These are phyloP conservation scores for Lodderomyces jiufengensis DNA, from an alignment of 1,139 yeast species.

Conservation along the genomic window DNA sequence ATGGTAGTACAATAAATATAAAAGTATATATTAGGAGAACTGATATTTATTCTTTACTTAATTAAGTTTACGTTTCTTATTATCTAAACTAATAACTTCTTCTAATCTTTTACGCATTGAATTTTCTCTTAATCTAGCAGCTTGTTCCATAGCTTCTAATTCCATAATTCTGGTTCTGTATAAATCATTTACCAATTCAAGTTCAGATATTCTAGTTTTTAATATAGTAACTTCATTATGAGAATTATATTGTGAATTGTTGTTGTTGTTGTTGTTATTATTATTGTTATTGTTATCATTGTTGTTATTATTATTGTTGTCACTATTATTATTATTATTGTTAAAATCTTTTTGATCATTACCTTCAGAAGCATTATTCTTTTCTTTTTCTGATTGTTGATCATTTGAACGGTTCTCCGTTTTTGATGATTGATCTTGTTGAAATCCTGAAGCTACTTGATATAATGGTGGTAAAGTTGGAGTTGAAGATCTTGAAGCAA, in stretches of 20 bases:
- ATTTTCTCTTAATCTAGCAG: constrained; percentile 49
- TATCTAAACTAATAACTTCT: constrained; percentile 30
- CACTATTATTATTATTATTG: constrained; percentile 3
- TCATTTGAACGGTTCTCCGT: neutral
- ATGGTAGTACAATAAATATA: too few species aligned
- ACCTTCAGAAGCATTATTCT: constrained; percentile 6
- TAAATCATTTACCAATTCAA: constrained; percentile 84
- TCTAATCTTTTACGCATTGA: constrained; percentile 49
- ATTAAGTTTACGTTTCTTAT: constrained; percentile 16
- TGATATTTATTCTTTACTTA: too few species aligned
- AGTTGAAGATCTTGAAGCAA: constrained; percentile 11
- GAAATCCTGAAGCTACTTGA: constrained; percentile 15
- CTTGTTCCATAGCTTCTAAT: constrained; percentile 68
- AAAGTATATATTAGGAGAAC: too few species aligned
- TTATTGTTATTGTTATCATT: constrained; percentile 15
- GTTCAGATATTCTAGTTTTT: constrained; percentile 78
- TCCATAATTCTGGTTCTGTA: constrained; percentile 80
- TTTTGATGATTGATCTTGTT: constrained; percentile 3
- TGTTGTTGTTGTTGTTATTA: constrained; percentile 15
- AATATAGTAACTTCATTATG: constrained; percentile 51
- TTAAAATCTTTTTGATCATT: too few species aligned
- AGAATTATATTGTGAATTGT: constrained; percentile 12
- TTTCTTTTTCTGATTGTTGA: constrained; percentile 6
- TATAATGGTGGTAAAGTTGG: constrained; percentile 36
- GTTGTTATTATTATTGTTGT: constrained; percentile 10